Base-by-base conservation (phyloP, 108 stramenopile species). In the Cylindrotheca fusiformis region DNA sequence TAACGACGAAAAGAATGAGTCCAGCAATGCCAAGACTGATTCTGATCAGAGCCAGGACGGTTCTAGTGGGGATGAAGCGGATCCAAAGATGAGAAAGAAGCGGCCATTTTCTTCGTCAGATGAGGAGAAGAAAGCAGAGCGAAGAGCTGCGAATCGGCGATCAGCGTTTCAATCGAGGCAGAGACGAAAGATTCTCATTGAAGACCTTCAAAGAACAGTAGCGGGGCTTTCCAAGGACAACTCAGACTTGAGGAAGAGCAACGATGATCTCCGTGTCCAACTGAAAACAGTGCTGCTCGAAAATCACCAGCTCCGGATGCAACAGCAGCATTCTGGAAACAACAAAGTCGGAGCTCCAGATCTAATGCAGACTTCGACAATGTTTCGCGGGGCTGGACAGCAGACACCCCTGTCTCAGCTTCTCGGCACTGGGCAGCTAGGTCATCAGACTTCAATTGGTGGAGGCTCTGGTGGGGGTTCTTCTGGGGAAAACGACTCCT, bases 111-210 rank as follows among this genome's bases (percentile, higher is more conserved):
- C 22, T 18, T 6, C 36, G 14, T 41, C 58, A 1, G 68, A 60
- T 32, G 72, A 74, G 10, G 72, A 74, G 14, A 74, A 74, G 54
- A 63, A 63, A 27, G 65, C 72, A 1, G 72, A 74, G 36, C 65
- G 72, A 46, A 19, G 72, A 26, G 82, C 82, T 1, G 82, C 82
- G 25, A 83, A 83, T 59, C 82, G 82, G 32, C 61, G 74, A 12
- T 76, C 78, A 6, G 82, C 82, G 24, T 77, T 79, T 66, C 78
- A 83, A 44, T 83, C 82, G 20, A 55, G 82, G 19, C 71, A 77
- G 51, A 75, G 83, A 18, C 58, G 79, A 14, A 84, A 84, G 69
- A 71, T 67, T 28, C 63, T 84, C 17, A 80, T 84, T 49, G 79
- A 80, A 64, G 76, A 79, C 19, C 65, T 84, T 4, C 75, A 80